Conservation (phyloP, 345 rosid genomes). For the Hibiscus tridactylites region DNA sequence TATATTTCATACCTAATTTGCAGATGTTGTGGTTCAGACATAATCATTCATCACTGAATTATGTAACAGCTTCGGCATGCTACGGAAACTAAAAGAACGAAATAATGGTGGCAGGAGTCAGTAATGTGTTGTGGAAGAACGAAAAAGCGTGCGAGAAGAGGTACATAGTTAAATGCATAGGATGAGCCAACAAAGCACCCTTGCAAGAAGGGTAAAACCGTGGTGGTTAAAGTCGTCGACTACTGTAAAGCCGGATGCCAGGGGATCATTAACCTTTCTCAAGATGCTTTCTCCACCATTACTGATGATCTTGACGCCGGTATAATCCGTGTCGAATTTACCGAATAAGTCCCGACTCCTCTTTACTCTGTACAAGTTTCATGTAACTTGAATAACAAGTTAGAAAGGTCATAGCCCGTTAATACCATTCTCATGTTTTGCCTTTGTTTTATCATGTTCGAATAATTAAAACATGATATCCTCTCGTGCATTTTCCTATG, state of each 20-base stretch:
- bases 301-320: slow-evolving; percentile 41
- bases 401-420: background rate
- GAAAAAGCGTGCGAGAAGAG: slow-evolving; percentile 35
- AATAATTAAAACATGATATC: background rate
- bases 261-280: slow-evolving; percentile 35
- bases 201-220: slow-evolving; percentile 27
- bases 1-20: background rate
- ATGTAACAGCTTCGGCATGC: slow-evolving; percentile 38
- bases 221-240: slow-evolving; percentile 32
- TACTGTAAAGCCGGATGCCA: slow-evolving; percentile 25
- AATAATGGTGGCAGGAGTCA: slow-evolving; percentile 40
- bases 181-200: slow-evolving; percentile 28
- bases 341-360: slow-evolving; percentile 11
- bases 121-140: slow-evolving; percentile 34
- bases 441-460: background rate
- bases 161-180: slow-evolving; percentile 33
- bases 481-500: background rate
- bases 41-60: background rate
- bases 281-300: slow-evolving; percentile 39
- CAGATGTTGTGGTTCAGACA: background rate
- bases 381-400: background rate
- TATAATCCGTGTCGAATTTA: slow-evolving; percentile 6
- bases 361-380: background rate
- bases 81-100: slow-evolving; percentile 14
- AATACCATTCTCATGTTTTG: background rate